phyloP scores from a whole-genome alignment of 345 rosid species.

The Psidium friedrichsthalianum region DNA sequence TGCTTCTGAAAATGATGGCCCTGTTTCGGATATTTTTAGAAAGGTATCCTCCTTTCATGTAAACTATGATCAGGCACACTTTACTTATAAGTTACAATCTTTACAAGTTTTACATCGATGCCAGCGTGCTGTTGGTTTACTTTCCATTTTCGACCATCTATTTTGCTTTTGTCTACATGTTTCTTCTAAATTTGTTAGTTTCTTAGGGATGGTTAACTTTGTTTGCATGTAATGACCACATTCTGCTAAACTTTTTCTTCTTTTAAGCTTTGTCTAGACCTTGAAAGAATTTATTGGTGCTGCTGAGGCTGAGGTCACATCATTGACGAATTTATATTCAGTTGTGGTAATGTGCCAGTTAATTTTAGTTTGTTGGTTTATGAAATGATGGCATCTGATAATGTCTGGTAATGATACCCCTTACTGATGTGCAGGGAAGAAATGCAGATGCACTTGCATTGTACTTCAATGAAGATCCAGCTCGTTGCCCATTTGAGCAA shows the following conservation, averaged over 20 bases:
- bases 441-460: constrained; percentile 96
- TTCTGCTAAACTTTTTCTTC: background rate
- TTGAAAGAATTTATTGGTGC: constrained; percentile 59
- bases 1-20: constrained; percentile 92
- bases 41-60: constrained; percentile 32
- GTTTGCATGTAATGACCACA: background rate
- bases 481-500: constrained; percentile 94
- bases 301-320: constrained; percentile 77
- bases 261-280: constrained; percentile 30
- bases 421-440: constrained; percentile 58
- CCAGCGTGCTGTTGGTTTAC: background rate
- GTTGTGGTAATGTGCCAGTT: constrained; percentile 55
- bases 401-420: background rate
- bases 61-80: background rate
- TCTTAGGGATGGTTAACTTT: background rate
- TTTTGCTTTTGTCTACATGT: background rate
- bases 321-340: constrained; percentile 66
- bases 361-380: background rate
- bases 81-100: background rate
- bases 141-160: background rate
- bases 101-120: background rate
- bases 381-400: background rate
- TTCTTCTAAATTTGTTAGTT: background rate
- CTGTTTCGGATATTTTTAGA: constrained; percentile 77
- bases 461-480: constrained; percentile 97